Conservation (phyloP, 805 yeast genomes). For the Kodamaea neixiangensis region DNA sequence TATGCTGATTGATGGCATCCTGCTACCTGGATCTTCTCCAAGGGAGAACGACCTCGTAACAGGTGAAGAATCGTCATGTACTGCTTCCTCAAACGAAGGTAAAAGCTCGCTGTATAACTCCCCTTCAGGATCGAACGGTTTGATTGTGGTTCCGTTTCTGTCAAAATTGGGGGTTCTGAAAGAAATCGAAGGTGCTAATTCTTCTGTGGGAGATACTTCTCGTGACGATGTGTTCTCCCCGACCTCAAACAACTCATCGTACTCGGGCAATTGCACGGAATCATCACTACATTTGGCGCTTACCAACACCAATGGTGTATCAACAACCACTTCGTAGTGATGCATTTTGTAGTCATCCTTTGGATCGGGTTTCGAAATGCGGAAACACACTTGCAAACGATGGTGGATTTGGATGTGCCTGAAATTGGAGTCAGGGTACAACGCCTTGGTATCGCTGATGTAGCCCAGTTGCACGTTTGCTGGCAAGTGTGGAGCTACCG, state of each 20-base stretch:
- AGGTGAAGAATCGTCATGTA: slow-evolving; percentile 45
- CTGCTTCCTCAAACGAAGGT: slow-evolving; percentile 70
- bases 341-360: slow-evolving; percentile 50
- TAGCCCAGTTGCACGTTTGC: slow-evolving; percentile 38
- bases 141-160: slow-evolving; percentile 33
- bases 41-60: slow-evolving; percentile 38
- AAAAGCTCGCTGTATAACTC: slow-evolving; percentile 29
- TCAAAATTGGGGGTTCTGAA: slow-evolving; percentile 43
- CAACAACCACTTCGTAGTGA: slow-evolving; percentile 79
- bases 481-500: slow-evolving; percentile 7
- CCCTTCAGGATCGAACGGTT: slow-evolving; percentile 22
- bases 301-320: slow-evolving; percentile 62
- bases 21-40: slow-evolving; percentile 40
- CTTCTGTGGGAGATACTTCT: slow-evolving; percentile 7
- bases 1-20: slow-evolving; percentile 30
- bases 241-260: slow-evolving; percentile 27
- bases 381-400: slow-evolving; percentile 66
- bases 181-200: slow-evolving; percentile 22
- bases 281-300: slow-evolving; percentile 44
- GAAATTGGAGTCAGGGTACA: slow-evolving; percentile 66
- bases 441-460: slow-evolving; percentile 38
- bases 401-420: slow-evolving; percentile 65
- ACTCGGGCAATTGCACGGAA: slow-evolving; percentile 42
- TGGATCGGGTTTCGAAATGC: slow-evolving; percentile 65
- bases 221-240: neutral